Conservation (phyloP, 805 yeast species). For the Candida multigemmis region DNA sequence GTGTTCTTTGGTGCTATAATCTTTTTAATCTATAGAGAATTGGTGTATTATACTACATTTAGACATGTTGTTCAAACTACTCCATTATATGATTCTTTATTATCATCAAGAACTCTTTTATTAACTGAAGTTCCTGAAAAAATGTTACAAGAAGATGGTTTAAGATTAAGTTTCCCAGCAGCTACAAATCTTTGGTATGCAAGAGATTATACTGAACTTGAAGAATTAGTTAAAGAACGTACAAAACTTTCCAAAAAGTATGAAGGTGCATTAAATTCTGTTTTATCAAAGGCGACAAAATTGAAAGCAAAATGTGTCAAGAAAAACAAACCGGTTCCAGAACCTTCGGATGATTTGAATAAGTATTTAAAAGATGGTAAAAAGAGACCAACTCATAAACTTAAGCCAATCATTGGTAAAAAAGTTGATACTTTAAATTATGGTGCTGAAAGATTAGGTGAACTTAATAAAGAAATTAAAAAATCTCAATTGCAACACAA, state of each 20-base stretch:
- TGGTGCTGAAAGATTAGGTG: slow-evolving; percentile 56
- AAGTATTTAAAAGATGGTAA: slow-evolving; percentile 56
- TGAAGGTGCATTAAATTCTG: slow-evolving; percentile 58
- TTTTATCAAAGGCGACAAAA: slow-evolving; percentile 51
- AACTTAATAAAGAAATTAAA: slow-evolving; percentile 57
- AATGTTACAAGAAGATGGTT: slow-evolving; percentile 35
- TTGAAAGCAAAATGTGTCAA: slow-evolving; percentile 46
- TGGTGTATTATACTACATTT: slow-evolving; percentile 60
- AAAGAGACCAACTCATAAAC: slow-evolving; percentile 77
- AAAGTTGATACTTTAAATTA: slow-evolving; percentile 81
- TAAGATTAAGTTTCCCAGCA: slow-evolving; percentile 56
- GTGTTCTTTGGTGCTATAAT: slow-evolving; percentile 56
- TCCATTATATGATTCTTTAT: slow-evolving; percentile 60
- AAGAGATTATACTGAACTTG: slow-evolving; percentile 51
- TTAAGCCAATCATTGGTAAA: slow-evolving; percentile 63
- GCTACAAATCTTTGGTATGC: slow-evolving; percentile 53
- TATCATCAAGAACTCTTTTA: slow-evolving; percentile 65
- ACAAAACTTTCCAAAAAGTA: slow-evolving; percentile 49
- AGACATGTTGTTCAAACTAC: slow-evolving; percentile 70
- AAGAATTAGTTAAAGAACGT: slow-evolving; percentile 52
- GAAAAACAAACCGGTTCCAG: slow-evolving; percentile 46
- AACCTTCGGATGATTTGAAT: slow-evolving; percentile 46
- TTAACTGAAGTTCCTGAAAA: slow-evolving; percentile 57
- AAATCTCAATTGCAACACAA: slow-evolving; percentile 47
- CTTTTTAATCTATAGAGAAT: slow-evolving; percentile 63